These are phyloP conservation scores for Leccinum incarnatum DNA, from an alignment of 768 basidiomycete species.

Conservation along the genomic window DNA sequence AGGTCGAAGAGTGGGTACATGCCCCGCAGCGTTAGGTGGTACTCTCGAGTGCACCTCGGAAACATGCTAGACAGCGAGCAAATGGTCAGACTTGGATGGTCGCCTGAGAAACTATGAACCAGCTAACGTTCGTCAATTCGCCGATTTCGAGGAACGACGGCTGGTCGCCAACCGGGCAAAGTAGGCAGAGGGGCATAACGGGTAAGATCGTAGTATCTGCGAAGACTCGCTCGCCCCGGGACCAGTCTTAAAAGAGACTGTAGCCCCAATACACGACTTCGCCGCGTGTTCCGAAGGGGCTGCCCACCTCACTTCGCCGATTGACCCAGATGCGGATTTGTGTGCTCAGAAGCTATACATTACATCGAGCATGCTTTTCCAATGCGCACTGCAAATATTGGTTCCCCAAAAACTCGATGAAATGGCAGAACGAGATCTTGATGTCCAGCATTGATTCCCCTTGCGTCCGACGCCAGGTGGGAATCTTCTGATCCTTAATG, in stretches of 20 bases:
- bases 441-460: neutral
- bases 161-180: conserved; percentile 23
- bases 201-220: conserved; percentile 17
- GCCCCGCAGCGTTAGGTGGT: neutral
- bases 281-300: conserved; percentile 29
- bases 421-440: conserved; percentile 1
- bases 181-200: conserved; percentile 24
- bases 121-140: conserved; percentile 19
- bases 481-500: conserved; percentile 21
- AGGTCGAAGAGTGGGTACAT: conserved; percentile 1
- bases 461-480: conserved; percentile 14
- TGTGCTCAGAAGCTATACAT: conserved; percentile 21
- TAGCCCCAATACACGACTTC: conserved; percentile 33
- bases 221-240: conserved; percentile 12
- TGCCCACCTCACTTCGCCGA: conserved; percentile 26
- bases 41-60: conserved; percentile 14
- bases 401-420: conserved; percentile 5
- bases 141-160: conserved; percentile 21
- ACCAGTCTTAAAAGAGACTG: conserved; percentile 30
- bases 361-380: conserved; percentile 23
- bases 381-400: conserved; percentile 17
- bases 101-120: neutral
- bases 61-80: conserved; percentile 20
- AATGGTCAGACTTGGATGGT: conserved; percentile 6
- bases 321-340: conserved; percentile 21